Base-by-base conservation (phyloP, 1,284 basidiomycete species). In the Puccinia coronata region DNA sequence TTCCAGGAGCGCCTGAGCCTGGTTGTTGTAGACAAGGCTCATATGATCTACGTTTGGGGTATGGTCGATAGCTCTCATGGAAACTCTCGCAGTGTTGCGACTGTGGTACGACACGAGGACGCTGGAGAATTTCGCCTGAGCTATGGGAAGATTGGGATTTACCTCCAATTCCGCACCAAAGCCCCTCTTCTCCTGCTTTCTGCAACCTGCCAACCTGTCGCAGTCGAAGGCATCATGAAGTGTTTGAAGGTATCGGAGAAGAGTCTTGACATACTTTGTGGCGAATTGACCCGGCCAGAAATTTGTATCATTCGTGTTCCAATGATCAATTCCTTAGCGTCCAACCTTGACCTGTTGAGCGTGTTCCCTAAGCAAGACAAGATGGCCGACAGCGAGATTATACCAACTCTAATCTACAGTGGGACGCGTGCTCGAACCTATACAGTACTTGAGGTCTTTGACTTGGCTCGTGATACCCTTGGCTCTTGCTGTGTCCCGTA, bases 111-210 rank as follows among this genome's bases (percentile, higher is more conserved):
- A 49, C 18, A 43, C 25, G 41, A 76, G 43, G 74, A 76, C 16
- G 0, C 11, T 0, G 43, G 31, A 0, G 36, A 31, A 6, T 76
- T 76, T n/a, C 25, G 59, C 3, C 74, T 59, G 0, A n/a, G 39
- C 23, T 76, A 76, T 49, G 59, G 74, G 14, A 76, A 76, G n/a
- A 25, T 65, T 36, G 53, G 55, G 18, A 23, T n/a, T 11, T 34
- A 47, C 9, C 34, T 75, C 2, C 5, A 61, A 2, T 34, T 39
- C 9, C 23, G 43, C 3, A 63, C 34, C 12, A 49, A 61, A 3
- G 41, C n/a, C 16, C 39, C 61, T 18, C 63, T 49, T 0, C 28
- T 76, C 18, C 74, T 76, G 6, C 43, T 43, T 16, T 43, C 43
- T 43, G 43, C 43, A 16, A 43, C 0, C 55, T 73, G 71, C 53